These are phyloP conservation scores for Barnettozyma sucrosica DNA, from an alignment of 805 yeast species.

Conservation along the genomic window DNA sequence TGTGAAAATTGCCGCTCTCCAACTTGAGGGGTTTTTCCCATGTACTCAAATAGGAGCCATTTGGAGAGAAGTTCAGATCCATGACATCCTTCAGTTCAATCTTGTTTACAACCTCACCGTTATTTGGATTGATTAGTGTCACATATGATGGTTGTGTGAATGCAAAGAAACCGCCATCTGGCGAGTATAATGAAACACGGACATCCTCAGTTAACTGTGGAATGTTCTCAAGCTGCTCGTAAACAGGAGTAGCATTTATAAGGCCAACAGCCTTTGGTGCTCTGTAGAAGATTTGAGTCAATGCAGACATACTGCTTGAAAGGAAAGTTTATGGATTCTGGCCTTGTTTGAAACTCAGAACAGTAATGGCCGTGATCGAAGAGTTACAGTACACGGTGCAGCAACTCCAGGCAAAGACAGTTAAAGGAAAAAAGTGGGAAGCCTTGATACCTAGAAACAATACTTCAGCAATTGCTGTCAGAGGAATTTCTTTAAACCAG, in stretches of 20 bases:
- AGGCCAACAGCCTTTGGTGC: slow-evolving; percentile 52
- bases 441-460: not conserved
- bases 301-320: slow-evolving; percentile 17
- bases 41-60: slow-evolving; percentile 72
- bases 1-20: slow-evolving; percentile 67
- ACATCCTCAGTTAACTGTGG: slow-evolving; percentile 39
- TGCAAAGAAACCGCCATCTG: slow-evolving; percentile 64
- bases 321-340: not conserved
- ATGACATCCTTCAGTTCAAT: slow-evolving; percentile 62
- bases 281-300: slow-evolving; percentile 33
- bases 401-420: not conserved
- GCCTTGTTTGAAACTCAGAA: too few relatives aligned
- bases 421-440: not conserved
- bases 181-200: slow-evolving; percentile 59
- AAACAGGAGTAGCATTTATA: slow-evolving; percentile 40
- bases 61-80: slow-evolving; percentile 85
- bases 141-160: slow-evolving; percentile 64
- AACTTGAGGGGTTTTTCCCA: slow-evolving; percentile 84
- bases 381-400: not conserved
- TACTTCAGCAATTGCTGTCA: not conserved
- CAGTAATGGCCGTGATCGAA: too few relatives aligned
- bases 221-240: slow-evolving; percentile 24
- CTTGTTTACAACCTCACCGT: slow-evolving; percentile 40
- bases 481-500: not conserved
- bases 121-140: slow-evolving; percentile 48